Percentiles rank a stretch among this genome's conserved stretches.
Evolutionary conservation across 1,284 basidiomycete species (phyloP).

Genomic region (Malassezia yamatoensis): DNA sequence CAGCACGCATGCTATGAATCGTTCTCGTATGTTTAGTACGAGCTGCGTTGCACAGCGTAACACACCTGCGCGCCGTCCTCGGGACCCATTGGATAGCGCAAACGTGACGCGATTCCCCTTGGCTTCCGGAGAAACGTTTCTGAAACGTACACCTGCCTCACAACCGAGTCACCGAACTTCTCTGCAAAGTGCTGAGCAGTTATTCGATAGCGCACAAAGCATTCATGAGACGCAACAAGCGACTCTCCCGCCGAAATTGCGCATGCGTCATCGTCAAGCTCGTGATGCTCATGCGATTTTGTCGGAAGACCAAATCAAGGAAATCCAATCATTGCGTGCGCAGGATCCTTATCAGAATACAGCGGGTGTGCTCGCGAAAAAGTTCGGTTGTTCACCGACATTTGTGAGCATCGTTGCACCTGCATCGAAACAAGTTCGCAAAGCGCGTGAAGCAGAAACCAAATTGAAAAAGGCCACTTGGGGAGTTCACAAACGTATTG

Average conservation of each 20-base stretch:
- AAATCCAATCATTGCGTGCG: conserved; percentile 31
- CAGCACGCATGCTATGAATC: conserved; percentile 2
- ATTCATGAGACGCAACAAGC: conserved; percentile 1
- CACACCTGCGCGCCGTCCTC: conserved; percentile 35
- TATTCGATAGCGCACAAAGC: conserved; percentile 20
- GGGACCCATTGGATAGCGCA: conserved; percentile 34
- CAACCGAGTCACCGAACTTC: conserved; percentile 18
- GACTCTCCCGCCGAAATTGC: conserved; percentile 24
- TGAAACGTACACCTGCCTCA: conserved; percentile 37
- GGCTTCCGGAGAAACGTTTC: conserved; percentile 33
- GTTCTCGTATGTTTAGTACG: conserved; percentile 21
- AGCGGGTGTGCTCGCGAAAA: conserved; percentile 25
- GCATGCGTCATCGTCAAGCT: conserved; percentile 13
- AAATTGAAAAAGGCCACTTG: conserved; percentile 23
- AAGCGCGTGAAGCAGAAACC: conserved; percentile 22
- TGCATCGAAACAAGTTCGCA: conserved; percentile 23
- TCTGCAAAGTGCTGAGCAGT: conserved; percentile 21
- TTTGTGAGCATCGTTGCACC: conserved; percentile 42
- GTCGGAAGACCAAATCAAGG: conserved; percentile 27
- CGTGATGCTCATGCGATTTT: conserved; percentile 11
- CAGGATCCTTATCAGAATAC: conserved; percentile 30
- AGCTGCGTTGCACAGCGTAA: conserved; percentile 25
- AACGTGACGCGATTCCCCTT: conserved; percentile 30
- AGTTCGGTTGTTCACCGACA: conserved; percentile 31
- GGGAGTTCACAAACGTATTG: conserved; percentile 39